Percentiles rank a stretch among this genome's conserved stretches.
Conservation (phyloP, 805 yeast genomes). For the Ogataea dorogensis region DNA sequence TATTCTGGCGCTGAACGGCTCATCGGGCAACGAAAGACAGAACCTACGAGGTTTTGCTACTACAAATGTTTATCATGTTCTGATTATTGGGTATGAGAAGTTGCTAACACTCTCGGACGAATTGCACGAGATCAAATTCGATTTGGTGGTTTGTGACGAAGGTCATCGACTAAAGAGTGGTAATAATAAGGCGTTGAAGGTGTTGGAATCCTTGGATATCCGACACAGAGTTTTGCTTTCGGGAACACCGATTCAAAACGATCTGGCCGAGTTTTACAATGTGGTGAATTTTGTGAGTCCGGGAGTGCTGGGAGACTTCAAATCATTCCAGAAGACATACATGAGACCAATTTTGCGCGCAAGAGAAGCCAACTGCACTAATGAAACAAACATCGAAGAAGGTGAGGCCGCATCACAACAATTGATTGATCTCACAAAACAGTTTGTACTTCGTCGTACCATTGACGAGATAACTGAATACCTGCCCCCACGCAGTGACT, state of each 20-base stretch:
- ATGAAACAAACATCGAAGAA: slow-evolving; percentile 43
- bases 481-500: slow-evolving; percentile 73
- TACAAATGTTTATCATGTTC: slow-evolving; percentile 73
- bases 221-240: slow-evolving; percentile 64
- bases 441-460: slow-evolving; percentile 73
- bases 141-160: slow-evolving; percentile 86
- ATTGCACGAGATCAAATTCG: slow-evolving; percentile 47
- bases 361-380: slow-evolving; percentile 61
- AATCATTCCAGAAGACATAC: slow-evolving; percentile 56
- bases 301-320: slow-evolving; percentile 64
- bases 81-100: slow-evolving; percentile 88
- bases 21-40: slow-evolving; percentile 52
- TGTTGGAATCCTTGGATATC: slow-evolving; percentile 54
- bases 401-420: slow-evolving; percentile 68
- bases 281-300: slow-evolving; percentile 85
- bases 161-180: slow-evolving; percentile 87
- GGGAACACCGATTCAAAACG: slow-evolving; percentile 77
- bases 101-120: slow-evolving; percentile 54
- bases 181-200: slow-evolving; percentile 67
- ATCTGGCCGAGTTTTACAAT: slow-evolving; percentile 76
- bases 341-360: slow-evolving; percentile 71
- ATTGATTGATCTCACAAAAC: slow-evolving; percentile 59
- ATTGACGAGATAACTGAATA: slow-evolving; percentile 52
- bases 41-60: slow-evolving; percentile 60
- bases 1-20: slow-evolving; percentile 57